These are phyloP conservation scores for Solanum corneliomulleri DNA, from an alignment of 257 asterid genomes.

Conservation along the genomic window DNA sequence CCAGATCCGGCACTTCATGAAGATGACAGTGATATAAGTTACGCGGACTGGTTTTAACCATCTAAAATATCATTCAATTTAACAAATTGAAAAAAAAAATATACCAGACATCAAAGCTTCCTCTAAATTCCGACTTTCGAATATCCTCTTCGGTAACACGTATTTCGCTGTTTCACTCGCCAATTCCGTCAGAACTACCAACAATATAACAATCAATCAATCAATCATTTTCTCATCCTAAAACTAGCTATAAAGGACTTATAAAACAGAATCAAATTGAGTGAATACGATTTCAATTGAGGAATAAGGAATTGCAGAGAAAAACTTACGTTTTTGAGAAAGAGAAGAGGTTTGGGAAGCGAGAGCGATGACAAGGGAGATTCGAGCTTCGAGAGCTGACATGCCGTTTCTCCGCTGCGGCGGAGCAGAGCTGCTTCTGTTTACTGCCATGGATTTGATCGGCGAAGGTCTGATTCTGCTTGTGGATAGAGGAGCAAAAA, in stretches of 20 bases:
- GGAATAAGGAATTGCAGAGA: neutral
- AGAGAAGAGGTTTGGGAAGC: slow-evolving; percentile 54
- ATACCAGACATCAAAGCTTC: slow-evolving; percentile 91
- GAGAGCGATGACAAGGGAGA: slow-evolving; percentile 70
- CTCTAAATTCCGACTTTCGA: slow-evolving; percentile 57
- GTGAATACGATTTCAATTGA: neutral
- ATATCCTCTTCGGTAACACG: slow-evolving; percentile 45
- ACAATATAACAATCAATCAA: neutral
- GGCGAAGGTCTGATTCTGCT: neutral
- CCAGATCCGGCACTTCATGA: slow-evolving; percentile 65
- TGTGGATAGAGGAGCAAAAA: neutral
- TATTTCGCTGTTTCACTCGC: slow-evolving; percentile 55
- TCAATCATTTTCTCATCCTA: neutral
- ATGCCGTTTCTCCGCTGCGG: slow-evolving; percentile 4
- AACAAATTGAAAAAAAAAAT: neutral
- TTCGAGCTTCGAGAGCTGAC: slow-evolving; percentile 42
- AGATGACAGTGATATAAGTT: neutral
- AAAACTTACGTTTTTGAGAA: slow-evolving; percentile 54
- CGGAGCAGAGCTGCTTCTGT: slow-evolving; percentile 5
- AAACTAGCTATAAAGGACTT: neutral
- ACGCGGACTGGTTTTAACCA: neutral
- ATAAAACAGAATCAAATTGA: neutral
- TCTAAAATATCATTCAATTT: neutral
- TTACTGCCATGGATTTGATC: slow-evolving; percentile 22
- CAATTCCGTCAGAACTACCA: slow-evolving; percentile 52